Percentiles rank a stretch among this genome's conserved stretches.
phyloP scores from a whole-genome alignment of 805 yeast genomes.

The Wickerhamomyces silvicola region DNA sequence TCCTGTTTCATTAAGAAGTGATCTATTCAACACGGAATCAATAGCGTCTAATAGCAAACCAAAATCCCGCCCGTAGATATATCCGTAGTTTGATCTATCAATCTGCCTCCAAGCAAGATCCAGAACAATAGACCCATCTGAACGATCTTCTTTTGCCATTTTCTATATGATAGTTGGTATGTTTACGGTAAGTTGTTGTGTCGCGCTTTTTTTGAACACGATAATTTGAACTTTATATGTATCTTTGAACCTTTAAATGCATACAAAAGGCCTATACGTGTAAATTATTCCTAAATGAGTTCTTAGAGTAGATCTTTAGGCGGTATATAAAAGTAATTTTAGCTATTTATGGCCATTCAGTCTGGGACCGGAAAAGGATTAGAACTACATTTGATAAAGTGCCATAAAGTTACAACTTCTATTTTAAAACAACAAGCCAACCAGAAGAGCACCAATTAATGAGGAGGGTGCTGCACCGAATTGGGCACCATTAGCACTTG shows the following conservation, averaged over 20 bases:
- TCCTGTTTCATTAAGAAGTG: slow-evolving; percentile 24
- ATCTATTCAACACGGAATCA: slow-evolving; percentile 13
- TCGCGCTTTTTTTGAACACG: too few species aligned
- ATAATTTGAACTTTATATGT: too few species aligned
- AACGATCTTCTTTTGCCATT: too few species aligned
- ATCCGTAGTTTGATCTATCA: slow-evolving; percentile 11
- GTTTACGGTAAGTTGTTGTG: background rate
- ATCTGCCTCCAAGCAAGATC: slow-evolving; percentile 21
- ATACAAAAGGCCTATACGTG: too few species aligned
- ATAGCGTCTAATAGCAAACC: slow-evolving; percentile 17
- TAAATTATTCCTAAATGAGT: too few species aligned
- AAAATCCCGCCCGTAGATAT: slow-evolving; percentile 16
- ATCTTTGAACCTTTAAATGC: too few species aligned
- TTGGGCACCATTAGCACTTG: slow-evolving; percentile 12
- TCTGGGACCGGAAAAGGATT: too few species aligned
- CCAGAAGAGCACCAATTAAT: slow-evolving; percentile 1
- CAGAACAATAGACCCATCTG: slow-evolving; percentile 5
- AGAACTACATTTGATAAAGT: too few species aligned
- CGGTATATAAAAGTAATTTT: too few species aligned
- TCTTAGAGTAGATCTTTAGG: too few species aligned
- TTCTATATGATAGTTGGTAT: too few species aligned
- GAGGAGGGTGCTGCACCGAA: slow-evolving; percentile 13
- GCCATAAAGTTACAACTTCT: background rate
- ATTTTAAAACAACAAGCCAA: slow-evolving; percentile 2
- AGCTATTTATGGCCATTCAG: too few species aligned